Evolutionary conservation across 2,329 filamentous ascomycete genomes (phyloP).

Genomic region (Fusarium sp.): DNA sequence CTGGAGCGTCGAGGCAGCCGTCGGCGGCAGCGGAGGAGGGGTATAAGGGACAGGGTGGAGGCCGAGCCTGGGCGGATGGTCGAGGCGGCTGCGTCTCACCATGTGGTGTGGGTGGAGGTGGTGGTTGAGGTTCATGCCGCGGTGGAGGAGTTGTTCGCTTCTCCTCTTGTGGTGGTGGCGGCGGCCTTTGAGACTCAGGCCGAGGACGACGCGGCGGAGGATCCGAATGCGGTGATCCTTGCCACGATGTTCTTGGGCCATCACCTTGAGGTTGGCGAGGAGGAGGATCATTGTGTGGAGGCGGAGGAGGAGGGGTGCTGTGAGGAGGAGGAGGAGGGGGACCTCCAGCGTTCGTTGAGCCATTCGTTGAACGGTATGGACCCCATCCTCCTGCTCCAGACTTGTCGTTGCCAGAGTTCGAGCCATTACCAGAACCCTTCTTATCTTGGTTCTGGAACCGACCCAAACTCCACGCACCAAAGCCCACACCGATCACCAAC

Average conservation of each 20-base stretch:
- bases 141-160: constrained; percentile 32
- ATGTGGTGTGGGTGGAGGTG: constrained; percentile 30
- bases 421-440: constrained; percentile 33
- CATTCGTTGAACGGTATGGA: constrained; percentile 47
- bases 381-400: constrained; percentile 49
- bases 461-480: constrained; percentile 78
- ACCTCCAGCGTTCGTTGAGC: constrained; percentile 49
- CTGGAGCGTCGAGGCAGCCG: too few species aligned
- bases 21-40: too few species aligned
- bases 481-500: constrained; percentile 77
- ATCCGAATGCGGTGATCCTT: constrained; percentile 47
- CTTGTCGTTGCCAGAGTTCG: constrained; percentile 38
- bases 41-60: too few species aligned
- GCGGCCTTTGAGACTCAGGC: constrained; percentile 31
- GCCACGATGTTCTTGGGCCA: constrained; percentile 55
- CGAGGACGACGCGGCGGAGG: constrained; percentile 38
- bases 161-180: neutral
- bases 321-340: constrained; percentile 51
- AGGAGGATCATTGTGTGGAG: constrained; percentile 49
- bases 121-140: constrained; percentile 35
- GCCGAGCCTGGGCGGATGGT: constrained; percentile 36
- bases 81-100: constrained; percentile 41
- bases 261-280: constrained; percentile 47
- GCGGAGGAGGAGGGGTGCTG: constrained; percentile 50
- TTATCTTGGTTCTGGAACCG: constrained; percentile 52